Conservation (phyloP, 1,284 basidiomycete genomes). For the Amylostereum chailletii region DNA sequence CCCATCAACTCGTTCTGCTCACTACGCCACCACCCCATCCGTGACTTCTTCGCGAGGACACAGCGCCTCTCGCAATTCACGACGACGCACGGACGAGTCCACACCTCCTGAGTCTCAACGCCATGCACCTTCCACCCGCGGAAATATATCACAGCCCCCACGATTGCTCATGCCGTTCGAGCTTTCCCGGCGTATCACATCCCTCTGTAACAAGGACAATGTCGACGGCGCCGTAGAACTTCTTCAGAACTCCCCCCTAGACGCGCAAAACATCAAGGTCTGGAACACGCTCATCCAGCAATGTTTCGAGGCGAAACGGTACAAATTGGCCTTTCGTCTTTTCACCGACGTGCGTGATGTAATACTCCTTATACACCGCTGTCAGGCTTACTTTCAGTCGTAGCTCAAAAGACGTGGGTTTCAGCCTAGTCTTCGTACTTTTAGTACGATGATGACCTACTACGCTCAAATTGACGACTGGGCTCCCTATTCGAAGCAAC, state of each 20-base stretch:
- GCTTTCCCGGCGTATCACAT: constrained; percentile 48
- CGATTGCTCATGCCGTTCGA: constrained; percentile 46
- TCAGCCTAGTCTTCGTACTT: constrained; percentile 56
- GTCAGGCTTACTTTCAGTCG: constrained; percentile 2
- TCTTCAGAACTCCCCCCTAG: constrained; percentile 55
- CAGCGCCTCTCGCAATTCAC: too few species aligned
- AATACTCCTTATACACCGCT: neutral
- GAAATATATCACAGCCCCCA: neutral
- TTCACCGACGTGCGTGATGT: constrained; percentile 53
- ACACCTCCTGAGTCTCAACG: too few species aligned
- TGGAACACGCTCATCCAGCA: constrained; percentile 71
- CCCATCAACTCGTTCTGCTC: too few species aligned
- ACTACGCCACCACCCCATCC: too few species aligned
- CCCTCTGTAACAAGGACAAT: constrained; percentile 40
- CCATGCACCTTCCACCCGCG: too few species aligned
- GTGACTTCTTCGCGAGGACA: too few species aligned
- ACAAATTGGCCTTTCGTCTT: constrained; percentile 47
- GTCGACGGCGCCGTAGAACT: constrained; percentile 50
- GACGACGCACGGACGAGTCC: too few species aligned
- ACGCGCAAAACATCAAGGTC: constrained; percentile 59
- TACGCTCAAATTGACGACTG: constrained; percentile 51
- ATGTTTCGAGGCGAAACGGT: constrained; percentile 44
- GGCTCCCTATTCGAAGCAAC: constrained; percentile 44
- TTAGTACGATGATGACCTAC: constrained; percentile 54
- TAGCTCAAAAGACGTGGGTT: constrained; percentile 79